Percentiles rank a stretch among this genome's conserved stretches.
phyloP scores from a whole-genome alignment of 495 filamentous ascomycete species.

The Bacidia rubella region DNA sequence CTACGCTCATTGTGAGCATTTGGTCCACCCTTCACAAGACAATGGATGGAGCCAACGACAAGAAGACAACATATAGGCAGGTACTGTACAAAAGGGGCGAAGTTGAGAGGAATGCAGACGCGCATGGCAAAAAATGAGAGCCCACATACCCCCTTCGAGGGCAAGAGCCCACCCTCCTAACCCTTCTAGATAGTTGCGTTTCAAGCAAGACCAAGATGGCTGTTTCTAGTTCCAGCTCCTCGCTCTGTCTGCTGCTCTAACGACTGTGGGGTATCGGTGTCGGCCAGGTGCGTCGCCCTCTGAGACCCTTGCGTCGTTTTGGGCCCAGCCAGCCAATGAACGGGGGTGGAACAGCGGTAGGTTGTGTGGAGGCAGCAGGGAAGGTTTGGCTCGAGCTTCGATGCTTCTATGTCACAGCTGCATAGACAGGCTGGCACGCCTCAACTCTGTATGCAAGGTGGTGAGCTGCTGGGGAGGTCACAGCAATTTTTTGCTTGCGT shows the following conservation, averaged over 20 bases:
- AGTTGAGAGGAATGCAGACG: not conserved
- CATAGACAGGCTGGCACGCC: not conserved
- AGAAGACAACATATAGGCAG: not conserved
- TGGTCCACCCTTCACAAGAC: not conserved
- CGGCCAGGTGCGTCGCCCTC: not conserved
- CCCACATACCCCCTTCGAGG: not conserved
- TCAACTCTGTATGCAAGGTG: not conserved
- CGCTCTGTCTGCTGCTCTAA: not conserved
- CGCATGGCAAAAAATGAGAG: not conserved
- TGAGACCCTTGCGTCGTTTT: constrained; percentile 5
- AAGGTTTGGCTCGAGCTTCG: not conserved
- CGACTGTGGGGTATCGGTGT: not conserved
- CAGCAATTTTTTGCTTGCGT: not conserved
- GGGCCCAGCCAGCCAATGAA: not conserved
- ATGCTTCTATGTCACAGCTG: not conserved
- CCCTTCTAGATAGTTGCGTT: not conserved
- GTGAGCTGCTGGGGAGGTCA: not conserved
- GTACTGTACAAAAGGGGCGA: not conserved
- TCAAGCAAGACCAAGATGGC: constrained; percentile 1
- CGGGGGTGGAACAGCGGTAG: not conserved
- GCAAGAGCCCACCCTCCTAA: constrained; percentile 1
- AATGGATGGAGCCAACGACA: not conserved
- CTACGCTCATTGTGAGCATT: constrained; percentile 11
- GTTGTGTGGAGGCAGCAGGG: not conserved
- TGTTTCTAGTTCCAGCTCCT: constrained; percentile 1